These are phyloP conservation scores for Colletotrichum karsti DNA, from an alignment of 2,329 filamentous ascomycete genomes.

Conservation along the genomic window DNA sequence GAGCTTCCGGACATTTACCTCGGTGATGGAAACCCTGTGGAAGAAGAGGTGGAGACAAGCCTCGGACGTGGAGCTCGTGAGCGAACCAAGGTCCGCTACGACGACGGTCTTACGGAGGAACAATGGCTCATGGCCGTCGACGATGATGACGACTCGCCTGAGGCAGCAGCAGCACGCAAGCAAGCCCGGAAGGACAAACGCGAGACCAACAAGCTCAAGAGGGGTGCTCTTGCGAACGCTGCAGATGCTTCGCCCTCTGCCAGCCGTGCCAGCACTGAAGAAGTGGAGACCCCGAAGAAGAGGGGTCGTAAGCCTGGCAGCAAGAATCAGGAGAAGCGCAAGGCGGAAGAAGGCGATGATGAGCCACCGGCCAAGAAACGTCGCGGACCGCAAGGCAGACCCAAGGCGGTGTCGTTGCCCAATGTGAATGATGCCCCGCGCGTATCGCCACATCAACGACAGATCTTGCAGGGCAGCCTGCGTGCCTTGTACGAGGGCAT, in stretches of 20 bases:
- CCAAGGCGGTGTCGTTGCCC: conserved; percentile 53
- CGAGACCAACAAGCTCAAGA: conserved; percentile 77
- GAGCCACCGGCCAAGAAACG: conserved; percentile 83
- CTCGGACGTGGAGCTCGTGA: conserved; percentile 92
- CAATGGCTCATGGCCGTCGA: conserved; percentile 99
- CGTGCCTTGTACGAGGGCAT: conserved; percentile 80
- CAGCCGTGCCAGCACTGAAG: conserved; percentile 87
- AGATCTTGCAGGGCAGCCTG: conserved; percentile 81
- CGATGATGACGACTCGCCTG: conserved; percentile 92
- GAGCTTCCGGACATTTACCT: conserved; percentile 96
- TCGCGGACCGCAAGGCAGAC: conserved; percentile 73
- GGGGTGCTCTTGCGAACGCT: conserved; percentile 39
- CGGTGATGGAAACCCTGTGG: conserved; percentile 81
- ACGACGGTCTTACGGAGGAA: conserved; percentile 97
- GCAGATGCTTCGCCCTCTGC: conserved; percentile 77
- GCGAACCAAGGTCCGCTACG: conserved; percentile 92
- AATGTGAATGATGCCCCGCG: conserved; percentile 48
- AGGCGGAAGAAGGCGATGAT: conserved; percentile 81
- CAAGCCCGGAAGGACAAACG: conserved; percentile 85
- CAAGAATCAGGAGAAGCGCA: conserved; percentile 83
- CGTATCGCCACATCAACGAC: conserved; percentile 74
- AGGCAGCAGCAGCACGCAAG: conserved; percentile 91
- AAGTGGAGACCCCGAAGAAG: conserved; percentile 77
- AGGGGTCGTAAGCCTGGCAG: conserved; percentile 82
- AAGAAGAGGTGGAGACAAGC: conserved; percentile 79